A percentile compares a stretch with the other conserved stretches of the same genome.
These are phyloP conservation scores for Alternaria viburni DNA, from an alignment of 2,329 filamentous ascomycete species.

Conservation along the genomic window DNA sequence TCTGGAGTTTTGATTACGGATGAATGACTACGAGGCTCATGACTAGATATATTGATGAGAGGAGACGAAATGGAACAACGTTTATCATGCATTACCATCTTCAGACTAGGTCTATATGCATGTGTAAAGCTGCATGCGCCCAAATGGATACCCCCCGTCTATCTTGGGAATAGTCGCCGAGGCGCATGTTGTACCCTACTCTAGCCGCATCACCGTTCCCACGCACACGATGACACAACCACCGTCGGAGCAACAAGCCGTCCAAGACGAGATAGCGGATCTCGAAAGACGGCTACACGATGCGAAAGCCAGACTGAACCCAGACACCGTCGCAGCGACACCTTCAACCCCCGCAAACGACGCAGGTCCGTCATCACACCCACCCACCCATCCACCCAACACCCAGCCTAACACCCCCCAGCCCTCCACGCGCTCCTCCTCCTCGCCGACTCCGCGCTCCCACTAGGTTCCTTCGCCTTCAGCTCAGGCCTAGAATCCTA, in stretches of 20 bases:
- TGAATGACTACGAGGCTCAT: conserved; percentile 19
- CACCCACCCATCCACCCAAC: not conserved
- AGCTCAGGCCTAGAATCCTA: conserved; percentile 83
- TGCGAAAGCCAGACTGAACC: conserved; percentile 56
- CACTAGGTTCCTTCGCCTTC: conserved; percentile 86
- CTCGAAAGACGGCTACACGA: conserved; percentile 60
- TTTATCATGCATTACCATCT: not conserved
- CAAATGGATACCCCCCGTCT: conserved; percentile 6
- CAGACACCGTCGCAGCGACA: conserved; percentile 22
- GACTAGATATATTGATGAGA: conserved; percentile 11
- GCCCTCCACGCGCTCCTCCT: conserved; percentile 73
- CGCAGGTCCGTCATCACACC: conserved; percentile 21
- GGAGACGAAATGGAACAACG: not conserved
- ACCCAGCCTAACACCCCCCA: conserved; percentile 11
- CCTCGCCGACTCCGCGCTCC: conserved; percentile 80
- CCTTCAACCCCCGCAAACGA: conserved; percentile 18
- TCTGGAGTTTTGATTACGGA: conserved; percentile 1
- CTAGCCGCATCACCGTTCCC: conserved; percentile 15
- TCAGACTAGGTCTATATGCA: not conserved
- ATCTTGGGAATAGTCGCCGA: conserved; percentile 28
- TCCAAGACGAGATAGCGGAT: conserved; percentile 62
- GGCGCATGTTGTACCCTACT: conserved; percentile 14
- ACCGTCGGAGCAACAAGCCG: conserved; percentile 32
- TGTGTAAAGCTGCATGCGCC: conserved; percentile 1
- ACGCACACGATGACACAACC: conserved; percentile 34